Conservation (phyloP, 306 rosid species). For the Cicer pinnatifidum region DNA sequence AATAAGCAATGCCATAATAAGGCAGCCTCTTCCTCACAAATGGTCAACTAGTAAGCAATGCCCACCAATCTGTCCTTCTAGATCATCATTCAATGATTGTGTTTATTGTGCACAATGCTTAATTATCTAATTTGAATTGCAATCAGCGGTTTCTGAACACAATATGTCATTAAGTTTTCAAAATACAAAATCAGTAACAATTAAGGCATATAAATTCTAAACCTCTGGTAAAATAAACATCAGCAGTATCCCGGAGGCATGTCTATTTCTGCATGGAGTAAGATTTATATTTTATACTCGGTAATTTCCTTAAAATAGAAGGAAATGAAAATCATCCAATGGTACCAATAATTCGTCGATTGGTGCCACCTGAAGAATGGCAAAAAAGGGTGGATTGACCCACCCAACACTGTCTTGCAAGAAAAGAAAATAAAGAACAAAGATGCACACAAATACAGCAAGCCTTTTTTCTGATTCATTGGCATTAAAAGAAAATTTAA, state of each 20-base stretch:
- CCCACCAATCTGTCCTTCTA: neutral
- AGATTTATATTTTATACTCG: constrained; percentile 21
- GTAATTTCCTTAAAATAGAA: constrained; percentile 9
- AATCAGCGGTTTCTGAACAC: neutral
- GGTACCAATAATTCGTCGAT: neutral
- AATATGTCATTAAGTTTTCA: neutral
- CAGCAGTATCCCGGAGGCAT: neutral
- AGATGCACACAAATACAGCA: constrained; percentile 11
- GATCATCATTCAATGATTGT: constrained; percentile 17
- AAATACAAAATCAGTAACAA: neutral
- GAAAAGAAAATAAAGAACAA: neutral
- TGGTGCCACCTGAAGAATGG: neutral
- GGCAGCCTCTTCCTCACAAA: constrained; percentile 26
- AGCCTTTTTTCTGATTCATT: constrained; percentile 2
- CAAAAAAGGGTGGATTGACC: neutral
- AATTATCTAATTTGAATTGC: constrained; percentile 11
- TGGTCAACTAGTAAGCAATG: constrained; percentile 2
- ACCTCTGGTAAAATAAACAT: neutral
- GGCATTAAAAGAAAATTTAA: neutral
- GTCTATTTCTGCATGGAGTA: neutral
- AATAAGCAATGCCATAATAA: constrained; percentile 10
- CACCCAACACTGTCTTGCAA: neutral
- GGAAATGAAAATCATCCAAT: neutral
- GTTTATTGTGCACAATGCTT: neutral
- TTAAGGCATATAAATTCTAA: constrained; percentile 7